Conservation (phyloP, 2,329 filamentous ascomycete genomes). For the Epichloe hybrida region DNA sequence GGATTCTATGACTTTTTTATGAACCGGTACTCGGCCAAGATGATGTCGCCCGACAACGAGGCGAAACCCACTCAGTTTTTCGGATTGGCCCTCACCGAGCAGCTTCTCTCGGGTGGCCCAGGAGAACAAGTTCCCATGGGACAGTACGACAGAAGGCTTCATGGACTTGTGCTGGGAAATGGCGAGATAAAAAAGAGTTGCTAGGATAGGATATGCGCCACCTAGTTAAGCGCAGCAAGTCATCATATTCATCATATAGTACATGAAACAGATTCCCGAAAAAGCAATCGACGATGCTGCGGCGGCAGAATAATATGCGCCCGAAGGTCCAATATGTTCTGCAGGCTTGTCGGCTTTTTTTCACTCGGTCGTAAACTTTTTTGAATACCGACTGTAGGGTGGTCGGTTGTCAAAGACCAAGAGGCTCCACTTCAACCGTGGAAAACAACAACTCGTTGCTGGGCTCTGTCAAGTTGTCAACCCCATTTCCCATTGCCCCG, state of each 20-base stretch:
- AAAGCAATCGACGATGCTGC: background rate
- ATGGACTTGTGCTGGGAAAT: slow-evolving; percentile 63
- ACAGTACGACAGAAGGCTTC: slow-evolving; percentile 63
- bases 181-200: slow-evolving; percentile 39
- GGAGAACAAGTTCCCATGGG: slow-evolving; percentile 59
- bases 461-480: too few relatives aligned
- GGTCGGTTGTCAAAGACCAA: background rate
- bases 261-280: background rate
- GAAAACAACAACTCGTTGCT: too few relatives aligned
- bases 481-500: slow-evolving; percentile 16
- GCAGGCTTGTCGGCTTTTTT: background rate
- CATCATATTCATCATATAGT: too few relatives aligned
- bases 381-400: too few relatives aligned
- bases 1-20: slow-evolving; percentile 97
- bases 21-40: slow-evolving; percentile 49
- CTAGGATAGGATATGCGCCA: background rate
- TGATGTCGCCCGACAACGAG: slow-evolving; percentile 19
- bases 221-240: too few relatives aligned
- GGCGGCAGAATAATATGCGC: background rate
- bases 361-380: background rate
- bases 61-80: slow-evolving; percentile 38
- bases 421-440: background rate
- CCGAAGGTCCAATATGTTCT: background rate
- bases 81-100: slow-evolving; percentile 75
- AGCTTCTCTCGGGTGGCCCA: slow-evolving; percentile 50